Percentiles rank a stretch among this genome's conserved stretches.
Evolutionary conservation across 768 basidiomycete genomes (phyloP).

Genomic region (Plicaturopsis crispa): DNA sequence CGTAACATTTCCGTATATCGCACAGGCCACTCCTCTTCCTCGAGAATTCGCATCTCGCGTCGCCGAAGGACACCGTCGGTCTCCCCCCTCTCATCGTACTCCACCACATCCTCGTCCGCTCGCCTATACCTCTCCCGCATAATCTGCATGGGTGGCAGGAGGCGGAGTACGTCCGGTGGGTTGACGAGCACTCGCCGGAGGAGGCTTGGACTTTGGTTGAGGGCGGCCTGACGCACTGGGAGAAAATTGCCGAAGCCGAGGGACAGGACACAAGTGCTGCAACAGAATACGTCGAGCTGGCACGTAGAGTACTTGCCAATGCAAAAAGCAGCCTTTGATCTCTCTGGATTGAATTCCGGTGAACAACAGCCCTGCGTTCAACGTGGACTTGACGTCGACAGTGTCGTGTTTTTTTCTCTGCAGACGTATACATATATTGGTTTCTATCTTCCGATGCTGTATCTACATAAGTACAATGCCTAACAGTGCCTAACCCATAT

Average conservation of each 20-base stretch:
- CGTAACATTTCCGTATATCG: slow-evolving; percentile 3
- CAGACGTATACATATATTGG: too few species aligned
- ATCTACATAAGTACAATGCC: too few species aligned
- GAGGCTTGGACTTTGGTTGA: slow-evolving; percentile 81
- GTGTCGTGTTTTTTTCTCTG: too few species aligned
- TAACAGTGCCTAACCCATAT: too few species aligned
- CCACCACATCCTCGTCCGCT: slow-evolving; percentile 88
- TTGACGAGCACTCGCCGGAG: slow-evolving; percentile 80
- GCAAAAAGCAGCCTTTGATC: slow-evolving; percentile 12
- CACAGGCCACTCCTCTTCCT: slow-evolving; percentile 82
- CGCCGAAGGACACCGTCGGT: slow-evolving; percentile 59
- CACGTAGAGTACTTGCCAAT: slow-evolving; percentile 55
- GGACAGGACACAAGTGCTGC: slow-evolving; percentile 38
- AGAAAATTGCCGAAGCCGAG: slow-evolving; percentile 58
- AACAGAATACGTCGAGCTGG: slow-evolving; percentile 58
- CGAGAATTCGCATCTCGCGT: slow-evolving; percentile 64
- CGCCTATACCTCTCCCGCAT: slow-evolving; percentile 82
- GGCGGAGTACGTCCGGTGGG: slow-evolving; percentile 93
- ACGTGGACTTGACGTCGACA: too few species aligned
- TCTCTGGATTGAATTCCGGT: too few species aligned
- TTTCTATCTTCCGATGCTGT: too few species aligned
- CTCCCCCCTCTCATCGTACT: slow-evolving; percentile 85
- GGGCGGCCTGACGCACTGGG: slow-evolving; percentile 71
- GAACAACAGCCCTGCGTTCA: too few species aligned
- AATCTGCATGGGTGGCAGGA: slow-evolving; percentile 90